Percentiles rank a stretch among this genome's conserved stretches.
Evolutionary conservation across 2,329 filamentous ascomycete genomes (phyloP).

Genomic region (Aureobasidium mangrovei): DNA sequence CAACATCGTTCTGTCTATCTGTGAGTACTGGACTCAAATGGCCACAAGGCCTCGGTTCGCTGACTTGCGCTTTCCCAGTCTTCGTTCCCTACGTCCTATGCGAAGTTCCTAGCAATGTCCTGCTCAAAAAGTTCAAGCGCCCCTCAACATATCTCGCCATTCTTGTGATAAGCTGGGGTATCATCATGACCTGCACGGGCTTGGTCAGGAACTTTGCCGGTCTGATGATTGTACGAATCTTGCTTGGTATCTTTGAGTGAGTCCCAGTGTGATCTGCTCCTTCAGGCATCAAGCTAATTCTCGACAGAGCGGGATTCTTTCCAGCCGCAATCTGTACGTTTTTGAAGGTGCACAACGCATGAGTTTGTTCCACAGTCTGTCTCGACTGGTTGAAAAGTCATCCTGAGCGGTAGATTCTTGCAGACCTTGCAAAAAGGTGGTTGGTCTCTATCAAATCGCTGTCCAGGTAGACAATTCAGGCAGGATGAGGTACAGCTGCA

Average conservation of each 20-base stretch:
- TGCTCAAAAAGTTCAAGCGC: conserved; percentile 17
- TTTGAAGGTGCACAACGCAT: no score
- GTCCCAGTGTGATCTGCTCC: conserved; percentile 45
- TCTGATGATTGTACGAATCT: conserved; percentile 36
- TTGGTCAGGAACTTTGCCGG: conserved; percentile 22
- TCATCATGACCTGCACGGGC: conserved; percentile 22
- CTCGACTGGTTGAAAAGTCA: no score
- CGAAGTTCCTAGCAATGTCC: conserved; percentile 19
- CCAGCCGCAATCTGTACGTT: background rate
- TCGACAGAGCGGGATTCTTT: background rate
- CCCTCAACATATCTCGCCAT: conserved; percentile 23
- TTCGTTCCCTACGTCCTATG: background rate
- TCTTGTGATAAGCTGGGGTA: conserved; percentile 22
- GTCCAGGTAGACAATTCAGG: no score
- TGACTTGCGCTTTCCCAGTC: background rate
- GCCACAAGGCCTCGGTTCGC: background rate
- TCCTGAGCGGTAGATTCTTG: no score
- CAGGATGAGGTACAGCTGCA: no score
- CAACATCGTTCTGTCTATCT: conserved; percentile 35
- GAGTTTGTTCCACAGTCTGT: no score
- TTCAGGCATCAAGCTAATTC: conserved; percentile 24
- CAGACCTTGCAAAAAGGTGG: no score
- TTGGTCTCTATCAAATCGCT: no score
- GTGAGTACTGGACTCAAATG: conserved; percentile 24
- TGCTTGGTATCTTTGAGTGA: conserved; percentile 63